phyloP scores from a whole-genome alignment of 306 rosid species.

The Biancaea sappan region DNA sequence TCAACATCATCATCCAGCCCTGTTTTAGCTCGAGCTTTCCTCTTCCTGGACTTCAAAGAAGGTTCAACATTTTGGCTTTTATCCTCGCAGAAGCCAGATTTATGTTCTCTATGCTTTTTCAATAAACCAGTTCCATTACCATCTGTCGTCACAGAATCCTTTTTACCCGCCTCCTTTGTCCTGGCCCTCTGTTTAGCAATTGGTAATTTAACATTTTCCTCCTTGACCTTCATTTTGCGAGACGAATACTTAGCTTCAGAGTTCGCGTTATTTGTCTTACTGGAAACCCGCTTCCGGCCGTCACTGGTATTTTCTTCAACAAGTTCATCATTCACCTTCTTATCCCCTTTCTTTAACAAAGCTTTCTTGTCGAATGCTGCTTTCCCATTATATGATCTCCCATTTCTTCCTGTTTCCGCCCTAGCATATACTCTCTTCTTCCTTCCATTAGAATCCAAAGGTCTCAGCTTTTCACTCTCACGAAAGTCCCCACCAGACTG shows the following conservation, averaged over 20 bases:
- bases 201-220: conserved; percentile 25
- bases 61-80: conserved; percentile 30
- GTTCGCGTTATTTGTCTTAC: conserved; percentile 28
- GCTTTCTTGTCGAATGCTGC: conserved; percentile 30
- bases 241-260: conserved; percentile 40
- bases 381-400: conserved; percentile 6
- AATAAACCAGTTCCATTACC: conserved; percentile 36
- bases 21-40: conserved; percentile 33
- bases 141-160: conserved; percentile 12
- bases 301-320: conserved; percentile 2
- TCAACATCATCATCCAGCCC: conserved; percentile 43
- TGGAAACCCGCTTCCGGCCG: conserved; percentile 48
- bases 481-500: conserved; percentile 24
- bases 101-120: conserved; percentile 43
- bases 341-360: conserved; percentile 25
- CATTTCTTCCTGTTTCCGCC: conserved; percentile 31
- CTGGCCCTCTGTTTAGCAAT: conserved; percentile 31
- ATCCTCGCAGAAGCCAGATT: conserved; percentile 39
- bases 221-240: conserved; percentile 31
- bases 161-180: conserved; percentile 35
- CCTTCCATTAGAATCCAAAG: conserved; percentile 39
- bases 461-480: conserved; percentile 32
- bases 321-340: conserved; percentile 25
- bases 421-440: conserved; percentile 42
- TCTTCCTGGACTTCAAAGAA: conserved; percentile 43